These are phyloP conservation scores for Fusarium sp. DNA, from an alignment of 2,329 filamentous ascomycete genomes.

Conservation along the genomic window DNA sequence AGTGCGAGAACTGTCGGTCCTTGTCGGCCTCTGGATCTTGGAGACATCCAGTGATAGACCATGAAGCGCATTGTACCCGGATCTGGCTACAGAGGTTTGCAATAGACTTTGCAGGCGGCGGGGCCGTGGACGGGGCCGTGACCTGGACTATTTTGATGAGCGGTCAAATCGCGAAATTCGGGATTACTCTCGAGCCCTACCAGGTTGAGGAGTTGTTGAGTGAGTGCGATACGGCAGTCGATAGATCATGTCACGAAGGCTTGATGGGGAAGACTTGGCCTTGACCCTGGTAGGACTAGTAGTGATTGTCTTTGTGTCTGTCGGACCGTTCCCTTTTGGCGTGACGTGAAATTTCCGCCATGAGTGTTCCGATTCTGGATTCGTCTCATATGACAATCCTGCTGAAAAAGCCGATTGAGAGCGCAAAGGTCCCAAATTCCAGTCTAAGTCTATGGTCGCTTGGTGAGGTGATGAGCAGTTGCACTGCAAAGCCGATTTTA, in stretches of 20 bases:
- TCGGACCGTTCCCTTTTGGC: neutral
- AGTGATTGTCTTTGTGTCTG: neutral
- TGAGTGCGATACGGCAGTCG: neutral
- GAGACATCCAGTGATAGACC: neutral
- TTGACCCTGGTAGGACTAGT: neutral
- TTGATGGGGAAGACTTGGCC: neutral
- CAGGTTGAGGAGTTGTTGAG: neutral
- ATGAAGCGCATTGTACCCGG: neutral
- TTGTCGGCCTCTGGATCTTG: neutral
- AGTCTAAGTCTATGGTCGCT: neutral
- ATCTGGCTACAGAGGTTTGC: neutral
- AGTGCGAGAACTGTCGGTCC: neutral
- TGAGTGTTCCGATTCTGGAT: neutral
- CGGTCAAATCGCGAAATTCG: neutral
- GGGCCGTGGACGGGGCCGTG: neutral
- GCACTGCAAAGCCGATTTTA: neutral
- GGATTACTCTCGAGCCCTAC: neutral
- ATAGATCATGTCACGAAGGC: neutral
- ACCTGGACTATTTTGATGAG: neutral
- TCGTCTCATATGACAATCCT: neutral
- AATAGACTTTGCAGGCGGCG: neutral
- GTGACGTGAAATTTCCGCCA: neutral
- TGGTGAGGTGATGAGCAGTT: neutral
- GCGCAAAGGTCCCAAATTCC: neutral
- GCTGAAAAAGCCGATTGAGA: neutral